These are phyloP conservation scores for Diaporthe aspalathi DNA, from an alignment of 2,329 filamentous ascomycete genomes.

Conservation along the genomic window DNA sequence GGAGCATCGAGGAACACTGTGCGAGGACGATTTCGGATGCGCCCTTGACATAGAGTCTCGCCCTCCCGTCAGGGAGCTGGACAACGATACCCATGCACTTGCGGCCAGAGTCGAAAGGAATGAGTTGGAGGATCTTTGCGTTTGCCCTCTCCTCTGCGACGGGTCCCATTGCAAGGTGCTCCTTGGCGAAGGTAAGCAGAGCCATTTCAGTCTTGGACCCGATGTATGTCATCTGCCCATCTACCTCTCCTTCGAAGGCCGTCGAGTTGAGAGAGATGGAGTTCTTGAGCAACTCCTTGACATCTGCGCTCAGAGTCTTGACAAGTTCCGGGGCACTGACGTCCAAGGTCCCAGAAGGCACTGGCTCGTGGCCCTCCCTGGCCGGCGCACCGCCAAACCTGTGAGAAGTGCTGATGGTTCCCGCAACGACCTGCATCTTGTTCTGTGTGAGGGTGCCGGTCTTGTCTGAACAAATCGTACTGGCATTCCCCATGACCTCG, in stretches of 20 bases:
- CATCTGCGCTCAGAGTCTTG: slow-evolving; percentile 56
- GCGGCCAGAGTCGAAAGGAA: slow-evolving; percentile 80
- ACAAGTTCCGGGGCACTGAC: slow-evolving; percentile 60
- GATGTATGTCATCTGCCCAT: slow-evolving; percentile 74
- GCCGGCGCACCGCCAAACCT: slow-evolving; percentile 60
- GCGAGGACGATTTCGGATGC: slow-evolving; percentile 73
- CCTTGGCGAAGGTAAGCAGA: slow-evolving; percentile 75
- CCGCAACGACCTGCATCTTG: slow-evolving; percentile 75
- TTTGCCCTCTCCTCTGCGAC: slow-evolving; percentile 71
- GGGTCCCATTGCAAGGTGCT: slow-evolving; percentile 74
- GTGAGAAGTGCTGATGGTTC: slow-evolving; percentile 66
- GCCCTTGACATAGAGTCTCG: slow-evolving; percentile 71
- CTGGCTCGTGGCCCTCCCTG: slow-evolving; percentile 37
- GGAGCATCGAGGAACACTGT: slow-evolving; percentile 64
- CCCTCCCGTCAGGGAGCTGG: slow-evolving; percentile 61
- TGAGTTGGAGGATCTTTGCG: slow-evolving; percentile 69
- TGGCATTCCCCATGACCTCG: slow-evolving; percentile 85
- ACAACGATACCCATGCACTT: slow-evolving; percentile 77
- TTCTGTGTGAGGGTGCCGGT: slow-evolving; percentile 76
- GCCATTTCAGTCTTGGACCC: slow-evolving; percentile 84
- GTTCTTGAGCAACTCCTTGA: slow-evolving; percentile 66
- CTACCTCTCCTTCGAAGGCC: slow-evolving; percentile 80
- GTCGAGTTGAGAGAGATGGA: slow-evolving; percentile 77
- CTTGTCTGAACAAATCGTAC: slow-evolving; percentile 76
- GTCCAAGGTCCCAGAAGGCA: slow-evolving; percentile 43